Conservation (phyloP, 2,329 filamentous ascomycete genomes). For the Talaromyces verruculosus region DNA sequence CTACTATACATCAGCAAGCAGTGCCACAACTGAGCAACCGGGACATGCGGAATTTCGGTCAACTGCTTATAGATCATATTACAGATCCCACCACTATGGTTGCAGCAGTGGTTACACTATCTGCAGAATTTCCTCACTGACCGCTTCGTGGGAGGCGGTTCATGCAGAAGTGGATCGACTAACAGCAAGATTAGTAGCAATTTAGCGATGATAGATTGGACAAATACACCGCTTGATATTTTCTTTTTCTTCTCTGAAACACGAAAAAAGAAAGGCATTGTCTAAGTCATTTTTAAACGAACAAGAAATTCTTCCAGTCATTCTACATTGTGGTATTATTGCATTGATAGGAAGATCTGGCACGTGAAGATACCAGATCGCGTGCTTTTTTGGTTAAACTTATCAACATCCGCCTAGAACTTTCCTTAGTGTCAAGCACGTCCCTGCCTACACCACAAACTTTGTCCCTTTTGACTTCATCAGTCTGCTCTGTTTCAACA, state of each 20-base stretch:
- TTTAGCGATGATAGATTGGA: constrained; percentile 6
- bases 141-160: constrained; percentile 25
- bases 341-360: constrained; percentile 15
- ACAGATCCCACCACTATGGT: not conserved
- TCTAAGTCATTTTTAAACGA: not conserved
- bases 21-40: not conserved
- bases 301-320: not conserved
- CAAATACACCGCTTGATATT: not conserved
- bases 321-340: not conserved
- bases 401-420: constrained; percentile 13
- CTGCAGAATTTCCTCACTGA: constrained; percentile 28
- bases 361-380: constrained; percentile 23
- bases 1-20: not conserved
- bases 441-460: constrained; percentile 13
- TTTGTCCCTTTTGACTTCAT: not conserved
- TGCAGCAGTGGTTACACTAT: not conserved
- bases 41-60: not conserved
- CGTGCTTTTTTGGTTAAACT: constrained; percentile 15
- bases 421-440: constrained; percentile 12
- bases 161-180: constrained; percentile 8
- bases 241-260: not conserved
- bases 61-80: constrained; percentile 19
- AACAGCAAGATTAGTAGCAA: not conserved
- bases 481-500: not conserved
- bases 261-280: not conserved